These are phyloP conservation scores for Casuarina glauca DNA, from an alignment of 306 rosid genomes.

Conservation along the genomic window DNA sequence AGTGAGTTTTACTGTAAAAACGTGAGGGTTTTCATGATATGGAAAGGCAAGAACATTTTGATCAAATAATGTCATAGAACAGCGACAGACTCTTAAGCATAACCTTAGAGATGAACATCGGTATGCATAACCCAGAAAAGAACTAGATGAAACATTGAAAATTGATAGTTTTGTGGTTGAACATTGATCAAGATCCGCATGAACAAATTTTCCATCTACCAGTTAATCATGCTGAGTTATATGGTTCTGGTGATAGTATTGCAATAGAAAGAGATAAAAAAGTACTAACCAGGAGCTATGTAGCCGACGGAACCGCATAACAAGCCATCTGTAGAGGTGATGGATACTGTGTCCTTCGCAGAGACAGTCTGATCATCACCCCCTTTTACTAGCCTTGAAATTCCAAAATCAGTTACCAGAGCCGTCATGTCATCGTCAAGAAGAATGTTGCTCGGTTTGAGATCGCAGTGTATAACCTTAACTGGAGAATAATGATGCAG, in stretches of 20 bases:
- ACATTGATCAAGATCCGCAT: no score
- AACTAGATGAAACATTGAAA: no score
- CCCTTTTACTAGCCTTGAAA: conserved; percentile 64
- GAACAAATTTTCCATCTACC: no score
- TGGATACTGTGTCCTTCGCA: conserved; percentile 40
- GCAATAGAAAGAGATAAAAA: background rate
- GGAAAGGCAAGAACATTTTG: background rate
- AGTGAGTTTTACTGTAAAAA: conserved; percentile 11
- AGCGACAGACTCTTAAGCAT: no score
- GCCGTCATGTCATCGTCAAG: conserved; percentile 84
- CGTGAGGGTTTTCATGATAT: background rate
- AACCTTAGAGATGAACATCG: no score
- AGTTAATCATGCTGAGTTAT: background rate
- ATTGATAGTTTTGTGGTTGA: no score
- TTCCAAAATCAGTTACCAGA: conserved; percentile 89
- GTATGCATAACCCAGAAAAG: no score
- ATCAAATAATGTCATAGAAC: background rate
- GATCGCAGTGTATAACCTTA: conserved; percentile 84
- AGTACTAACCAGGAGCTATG: conserved; percentile 84
- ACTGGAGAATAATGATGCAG: conserved; percentile 82
- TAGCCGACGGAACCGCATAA: conserved; percentile 87
- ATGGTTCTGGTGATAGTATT: background rate
- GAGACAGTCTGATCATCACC: conserved; percentile 23
- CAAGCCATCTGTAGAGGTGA: conserved; percentile 72
- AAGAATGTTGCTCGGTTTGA: conserved; percentile 90